Evolutionary conservation across 306 rosid species (phyloP), one percentile per base, ranked within the genome.

Genomic region (Vigna reflexopilosa): DNA sequence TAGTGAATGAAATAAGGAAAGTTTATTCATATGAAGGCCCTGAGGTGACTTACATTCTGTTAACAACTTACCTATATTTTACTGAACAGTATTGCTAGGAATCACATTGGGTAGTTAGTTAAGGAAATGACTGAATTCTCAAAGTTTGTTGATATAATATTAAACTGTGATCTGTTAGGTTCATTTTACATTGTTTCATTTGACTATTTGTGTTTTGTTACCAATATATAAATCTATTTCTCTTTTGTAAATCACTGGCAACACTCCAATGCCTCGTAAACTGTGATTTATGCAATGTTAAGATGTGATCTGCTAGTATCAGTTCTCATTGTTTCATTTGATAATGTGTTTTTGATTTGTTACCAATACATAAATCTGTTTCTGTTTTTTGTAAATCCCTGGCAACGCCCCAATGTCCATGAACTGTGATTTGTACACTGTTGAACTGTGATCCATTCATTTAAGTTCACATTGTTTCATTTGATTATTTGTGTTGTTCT

Each of bases 101-200:
- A 52, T 52, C 26, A 24, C 12, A 55, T 51, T 48, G 61, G 45
- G 62, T 10, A 32, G 30, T 67, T 59, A 48, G 52, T 45, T 62
- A 1, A 14, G 72, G 64, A 65, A 28, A 63, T 40, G 17, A 68
- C 58, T 50, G 67, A 62, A 78, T 48, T 54, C 30, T 58, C 58
- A 13, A 47, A 58, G 64, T 75, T 70, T 70, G 52, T 32, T 69
- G 70, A 11, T 64, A 26, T 57, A 50, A 52, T 72, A 44, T 71
- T 64, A 19, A 77, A 38, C 49, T 1, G 1, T 51, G 63, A 45
- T 22, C 34, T 38, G 2, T 22, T 69, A 15, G 63, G 22, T 47
- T 57, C 44, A 12, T 1, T 36, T 36, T 32, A 22, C 24, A 16
- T 49, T 47, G 38, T 34, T 34, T 34, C 1, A 5, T 5, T 5